Evolutionary conservation across 176 grass and related monocot species (phyloP), one percentile per base, ranked within the genome.

Genomic region (Tuctoria greenei): DNA sequence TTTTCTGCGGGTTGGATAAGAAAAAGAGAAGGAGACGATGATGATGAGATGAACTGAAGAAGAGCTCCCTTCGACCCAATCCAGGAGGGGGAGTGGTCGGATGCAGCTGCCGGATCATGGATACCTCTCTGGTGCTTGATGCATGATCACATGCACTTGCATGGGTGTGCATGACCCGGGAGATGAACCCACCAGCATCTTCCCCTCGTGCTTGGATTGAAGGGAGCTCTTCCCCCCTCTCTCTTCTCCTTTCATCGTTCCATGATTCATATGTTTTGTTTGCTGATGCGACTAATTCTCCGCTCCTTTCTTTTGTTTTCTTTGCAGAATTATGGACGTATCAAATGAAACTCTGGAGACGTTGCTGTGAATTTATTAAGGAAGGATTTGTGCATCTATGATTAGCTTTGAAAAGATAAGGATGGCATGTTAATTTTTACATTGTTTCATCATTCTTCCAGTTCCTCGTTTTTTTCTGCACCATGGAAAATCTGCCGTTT

Each of bases 201-300:
- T 88, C 73, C 86, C 31, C 80, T 94, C 75, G 67, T 86, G 79
- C 79, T 94, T 94, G 92, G 88, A 94, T 91, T 94, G 92, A 94
- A 94, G 92, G 92, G 92, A 91, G 88, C 88, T 94, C 91, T 83
- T 80, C 83, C 83, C 65, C 45, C 73, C 27, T 44, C 56, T 81
- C 66, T 58, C 47, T 62, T 81, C 17, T 77, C 65, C 76, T 59
- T 45, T 31, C 5, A 31, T 28, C n/a, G n/a, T 63, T 47, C 31
- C 50, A 3, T 55, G 7, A 11, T 62, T 12, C 39, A 3, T 64
- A 10, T 55, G 35, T 65, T 41, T 8, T 51, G 1, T 51, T 61
- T 84, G 21, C 41, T 20, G 35, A 24, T 67, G 1, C 7, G 51
- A 26, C 23, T n/a, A n/a, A n/a, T 58, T 58, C 9, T 58, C 31